Conservation (phyloP, 2,329 filamentous ascomycete species). For the Arthrobotrys sphaeroides region DNA sequence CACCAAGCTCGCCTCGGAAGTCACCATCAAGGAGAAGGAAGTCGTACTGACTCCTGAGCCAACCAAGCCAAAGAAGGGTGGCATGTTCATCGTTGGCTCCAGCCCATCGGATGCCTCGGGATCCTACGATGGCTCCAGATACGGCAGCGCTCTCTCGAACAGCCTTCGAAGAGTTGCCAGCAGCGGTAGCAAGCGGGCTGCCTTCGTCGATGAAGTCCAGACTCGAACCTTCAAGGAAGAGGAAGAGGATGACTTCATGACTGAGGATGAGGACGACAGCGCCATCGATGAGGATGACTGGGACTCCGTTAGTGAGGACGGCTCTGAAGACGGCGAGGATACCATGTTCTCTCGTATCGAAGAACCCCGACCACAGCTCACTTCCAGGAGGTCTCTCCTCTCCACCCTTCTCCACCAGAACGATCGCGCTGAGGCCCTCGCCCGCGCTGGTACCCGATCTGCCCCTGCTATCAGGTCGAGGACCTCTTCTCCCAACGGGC, state of each 20-base stretch:
- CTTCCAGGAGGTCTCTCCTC: conserved; percentile 85
- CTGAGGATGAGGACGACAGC: conserved; percentile 74
- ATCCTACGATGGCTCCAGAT: conserved; percentile 55
- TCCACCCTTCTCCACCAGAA: conserved; percentile 87
- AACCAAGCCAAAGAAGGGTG: conserved; percentile 62
- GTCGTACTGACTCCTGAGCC: conserved; percentile 63
- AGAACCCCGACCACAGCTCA: conserved; percentile 78
- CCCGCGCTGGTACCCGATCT: conserved; percentile 63
- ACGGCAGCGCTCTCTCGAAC: conserved; percentile 49
- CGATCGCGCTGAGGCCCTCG: conserved; percentile 75
- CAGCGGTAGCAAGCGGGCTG: conserved; percentile 75
- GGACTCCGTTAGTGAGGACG: conserved; percentile 80
- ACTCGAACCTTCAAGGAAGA: conserved; percentile 70
- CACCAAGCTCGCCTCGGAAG: conserved; percentile 66
- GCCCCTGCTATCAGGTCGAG: conserved; percentile 69
- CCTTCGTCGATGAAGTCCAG: conserved; percentile 79
- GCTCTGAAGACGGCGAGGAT: conserved; percentile 81
- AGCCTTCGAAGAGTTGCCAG: conserved; percentile 51
- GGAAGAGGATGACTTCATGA: conserved; percentile 67
- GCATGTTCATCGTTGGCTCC: conserved; percentile 65
- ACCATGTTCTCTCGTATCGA: conserved; percentile 89
- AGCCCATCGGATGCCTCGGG: conserved; percentile 58
- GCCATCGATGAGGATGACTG: conserved; percentile 77
- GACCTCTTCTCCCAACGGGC: conserved; percentile 75
- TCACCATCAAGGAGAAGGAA: conserved; percentile 67